phyloP scores from a whole-genome alignment of 148 eudicot species.

The Rhododendron mucronatum region DNA sequence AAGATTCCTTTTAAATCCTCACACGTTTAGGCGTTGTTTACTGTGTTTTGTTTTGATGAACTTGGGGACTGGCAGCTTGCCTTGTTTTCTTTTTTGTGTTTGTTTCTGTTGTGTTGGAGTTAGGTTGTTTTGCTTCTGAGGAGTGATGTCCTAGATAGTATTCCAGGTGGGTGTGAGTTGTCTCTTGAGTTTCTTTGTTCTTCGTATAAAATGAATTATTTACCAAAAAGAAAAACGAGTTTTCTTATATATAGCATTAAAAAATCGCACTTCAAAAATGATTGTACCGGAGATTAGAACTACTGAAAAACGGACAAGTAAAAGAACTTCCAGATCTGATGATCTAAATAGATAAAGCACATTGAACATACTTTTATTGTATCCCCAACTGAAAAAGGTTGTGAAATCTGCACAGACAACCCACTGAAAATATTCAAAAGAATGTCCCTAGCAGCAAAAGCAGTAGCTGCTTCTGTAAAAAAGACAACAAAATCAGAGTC shows the following conservation, averaged over 20 bases:
- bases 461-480: constrained; percentile 82
- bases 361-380: constrained; percentile 64
- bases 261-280: background rate
- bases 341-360: background rate
- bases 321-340: background rate
- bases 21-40: background rate
- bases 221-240: background rate
- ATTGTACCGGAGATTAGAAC: background rate
- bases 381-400: constrained; percentile 86
- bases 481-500: constrained; percentile 1
- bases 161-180: too few relatives aligned
- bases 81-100: too few relatives aligned
- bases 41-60: background rate
- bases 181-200: too few relatives aligned
- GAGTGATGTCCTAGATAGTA: too few relatives aligned
- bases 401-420: constrained; percentile 67
- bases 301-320: too few relatives aligned
- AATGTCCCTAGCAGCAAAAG: constrained; percentile 82
- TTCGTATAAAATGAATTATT: too few relatives aligned
- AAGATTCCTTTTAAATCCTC: background rate
- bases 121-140: too few relatives aligned
- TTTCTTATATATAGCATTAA: background rate
- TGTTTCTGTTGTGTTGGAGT: background rate
- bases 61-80: too few relatives aligned
- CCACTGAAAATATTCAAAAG: constrained; percentile 93